Percentiles rank a stretch among this genome's conserved stretches.
phyloP scores from a whole-genome alignment of 1,284 basidiomycete species.

The Abortiporus biennis region DNA sequence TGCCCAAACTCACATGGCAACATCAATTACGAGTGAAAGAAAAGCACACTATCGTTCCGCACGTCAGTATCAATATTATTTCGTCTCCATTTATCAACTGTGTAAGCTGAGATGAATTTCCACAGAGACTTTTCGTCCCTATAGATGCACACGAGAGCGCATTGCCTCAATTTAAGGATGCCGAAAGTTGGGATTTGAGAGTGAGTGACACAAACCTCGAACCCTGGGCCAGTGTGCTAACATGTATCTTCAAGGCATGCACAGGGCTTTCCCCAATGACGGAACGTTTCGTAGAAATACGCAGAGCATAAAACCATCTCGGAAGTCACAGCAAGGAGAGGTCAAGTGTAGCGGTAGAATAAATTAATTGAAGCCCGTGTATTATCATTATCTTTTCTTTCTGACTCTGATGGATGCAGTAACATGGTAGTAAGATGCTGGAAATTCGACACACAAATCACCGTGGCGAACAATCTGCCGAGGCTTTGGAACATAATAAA shows the following conservation, averaged over 20 bases:
- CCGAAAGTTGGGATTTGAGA: slow-evolving; percentile 5
- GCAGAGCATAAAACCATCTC: not conserved
- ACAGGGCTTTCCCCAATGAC: not conserved
- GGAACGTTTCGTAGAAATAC: slow-evolving; percentile 6
- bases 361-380: not conserved
- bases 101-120: too few species aligned
- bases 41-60: slow-evolving; percentile 11
- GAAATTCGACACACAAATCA: too few species aligned
- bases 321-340: not conserved
- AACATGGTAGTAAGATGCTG: too few species aligned
- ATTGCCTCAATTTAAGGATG: slow-evolving; percentile 4
- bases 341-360: not conserved
- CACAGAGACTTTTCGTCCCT: slow-evolving; percentile 3
- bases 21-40: slow-evolving; percentile 13
- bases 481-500: too few species aligned
- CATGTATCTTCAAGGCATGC: not conserved
- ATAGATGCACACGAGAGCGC: not conserved
- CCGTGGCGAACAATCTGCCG: too few species aligned
- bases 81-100: not conserved
- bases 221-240: not conserved
- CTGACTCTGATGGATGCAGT: too few species aligned
- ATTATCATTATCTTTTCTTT: too few species aligned
- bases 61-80: slow-evolving; percentile 7
- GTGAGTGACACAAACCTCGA: not conserved
- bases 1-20: slow-evolving; percentile 11